Conservation (phyloP, 2,329 filamentous ascomycete species). For the Graphiopsis chlorocephala region DNA sequence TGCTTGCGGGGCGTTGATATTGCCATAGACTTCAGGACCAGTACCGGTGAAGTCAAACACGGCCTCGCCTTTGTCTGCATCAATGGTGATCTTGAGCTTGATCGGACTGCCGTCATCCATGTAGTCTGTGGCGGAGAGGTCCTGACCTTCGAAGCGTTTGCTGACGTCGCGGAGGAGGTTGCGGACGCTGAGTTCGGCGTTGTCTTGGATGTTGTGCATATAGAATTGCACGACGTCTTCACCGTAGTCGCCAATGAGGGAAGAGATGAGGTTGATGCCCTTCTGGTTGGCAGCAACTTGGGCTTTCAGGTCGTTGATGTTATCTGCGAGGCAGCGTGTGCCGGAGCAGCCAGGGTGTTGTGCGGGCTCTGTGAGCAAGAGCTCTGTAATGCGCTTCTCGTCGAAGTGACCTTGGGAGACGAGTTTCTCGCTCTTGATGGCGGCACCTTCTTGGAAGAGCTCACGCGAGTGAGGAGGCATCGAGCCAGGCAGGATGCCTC, state of each 20-base stretch:
- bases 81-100: conserved; percentile 69
- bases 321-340: conserved; percentile 75
- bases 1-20: conserved; percentile 77
- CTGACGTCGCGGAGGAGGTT: conserved; percentile 70
- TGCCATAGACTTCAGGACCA: conserved; percentile 64
- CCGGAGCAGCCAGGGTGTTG: conserved; percentile 73
- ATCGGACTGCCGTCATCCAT: conserved; percentile 88
- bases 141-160: conserved; percentile 64
- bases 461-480: conserved; percentile 75
- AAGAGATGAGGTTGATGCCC: conserved; percentile 73
- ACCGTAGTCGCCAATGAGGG: conserved; percentile 73
- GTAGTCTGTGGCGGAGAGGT: conserved; percentile 73
- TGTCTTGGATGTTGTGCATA: conserved; percentile 78
- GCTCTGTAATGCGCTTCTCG: conserved; percentile 68
- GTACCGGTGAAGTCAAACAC: conserved; percentile 77
- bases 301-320: conserved; percentile 81
- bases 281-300: conserved; percentile 86
- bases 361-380: conserved; percentile 69
- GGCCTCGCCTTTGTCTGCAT: conserved; percentile 70
- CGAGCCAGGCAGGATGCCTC: conserved; percentile 75
- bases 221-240: conserved; percentile 77
- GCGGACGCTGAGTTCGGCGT: conserved; percentile 73
- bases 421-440: conserved; percentile 61
- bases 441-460: conserved; percentile 56
- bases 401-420: conserved; percentile 76